Evolutionary conservation across 2,329 filamentous ascomycete genomes (phyloP), one percentile per base, ranked within the genome.

Genomic region (Gremmenia infestans): DNA sequence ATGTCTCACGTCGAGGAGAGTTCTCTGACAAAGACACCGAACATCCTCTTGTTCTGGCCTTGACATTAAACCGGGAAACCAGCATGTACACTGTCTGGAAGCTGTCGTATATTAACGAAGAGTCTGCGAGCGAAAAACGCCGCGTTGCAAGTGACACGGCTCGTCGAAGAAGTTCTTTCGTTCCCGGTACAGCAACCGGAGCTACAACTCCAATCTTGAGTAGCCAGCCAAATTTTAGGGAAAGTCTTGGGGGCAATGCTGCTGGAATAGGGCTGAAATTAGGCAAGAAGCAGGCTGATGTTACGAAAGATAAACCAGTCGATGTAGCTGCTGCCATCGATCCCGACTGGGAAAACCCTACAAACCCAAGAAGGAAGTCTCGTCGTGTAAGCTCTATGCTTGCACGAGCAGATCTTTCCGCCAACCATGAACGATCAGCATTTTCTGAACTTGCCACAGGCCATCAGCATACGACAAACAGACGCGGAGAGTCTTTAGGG

Each of bases 331-430:
- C 87, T 2, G 83, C 87, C 0, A 73, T 93, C n/a, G 88, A 89
- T 54, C 81, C 88, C 43, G 87, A 91, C 55, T 80, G 79, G 52
- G 76, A 80, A 54, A 77, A 74, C 11, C 68, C 71, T n/a, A 76
- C 78, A 15, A 76, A 77, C 12, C 79, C 78, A 0, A 74, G 83
- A 51, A 77, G 83, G 57, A 83, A 82, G 59, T 87, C 83, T 17
- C 84, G 94, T 45, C 83, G 94, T 50, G 88, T 97, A 25, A 99
- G 94, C 74, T 97, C 93, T 15, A 81, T 96, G 73, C 78, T 97
- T 52, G 92, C 92, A 15, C 81, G 93, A 65, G 88, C 89, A 35
- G 93, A 97, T 68, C 76, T 97, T 19, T 93, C 90, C 0, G 87
- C 89, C 9, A 94, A 87, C 15, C 89, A 93, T 62, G 91, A 96